Percentiles rank a stretch among this genome's conserved stretches.
phyloP scores from a whole-genome alignment of 768 basidiomycete genomes.

The Auriscalpium orientale region DNA sequence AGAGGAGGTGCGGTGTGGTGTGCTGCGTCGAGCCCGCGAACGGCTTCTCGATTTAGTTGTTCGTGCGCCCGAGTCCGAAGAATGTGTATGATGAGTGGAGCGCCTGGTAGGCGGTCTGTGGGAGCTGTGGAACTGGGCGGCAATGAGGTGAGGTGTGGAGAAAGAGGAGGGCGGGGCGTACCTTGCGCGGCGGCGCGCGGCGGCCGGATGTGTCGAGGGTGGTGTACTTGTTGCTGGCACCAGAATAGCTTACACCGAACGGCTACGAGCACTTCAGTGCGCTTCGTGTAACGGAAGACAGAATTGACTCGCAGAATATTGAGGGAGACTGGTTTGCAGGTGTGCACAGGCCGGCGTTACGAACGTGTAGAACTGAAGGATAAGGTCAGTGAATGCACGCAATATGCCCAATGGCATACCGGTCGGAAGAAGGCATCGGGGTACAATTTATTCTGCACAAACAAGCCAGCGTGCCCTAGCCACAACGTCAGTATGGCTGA shows the following conservation, averaged over 20 bases:
- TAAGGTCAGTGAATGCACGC: neutral
- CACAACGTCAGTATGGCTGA: neutral
- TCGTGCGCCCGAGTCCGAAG: slow-evolving; percentile 94
- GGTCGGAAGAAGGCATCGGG: slow-evolving; percentile 97
- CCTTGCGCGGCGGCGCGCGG: slow-evolving; percentile 88
- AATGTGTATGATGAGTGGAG: slow-evolving; percentile 89
- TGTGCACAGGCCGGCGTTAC: slow-evolving; percentile 74
- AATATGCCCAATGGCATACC: slow-evolving; percentile 42
- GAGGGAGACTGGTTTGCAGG: slow-evolving; percentile 66
- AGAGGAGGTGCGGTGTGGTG: slow-evolving; percentile 64
- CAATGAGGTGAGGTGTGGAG: slow-evolving; percentile 1
- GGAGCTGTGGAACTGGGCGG: slow-evolving; percentile 74
- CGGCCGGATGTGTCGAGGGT: slow-evolving; percentile 85
- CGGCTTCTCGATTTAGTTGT: slow-evolving; percentile 98
- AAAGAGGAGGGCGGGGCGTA: slow-evolving; percentile 21
- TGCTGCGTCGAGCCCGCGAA: slow-evolving; percentile 91
- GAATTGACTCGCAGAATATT: too few species aligned
- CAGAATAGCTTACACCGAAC: slow-evolving; percentile 89
- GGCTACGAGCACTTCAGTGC: slow-evolving; percentile 41
- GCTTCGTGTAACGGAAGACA: neutral
- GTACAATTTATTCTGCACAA: slow-evolving; percentile 96
- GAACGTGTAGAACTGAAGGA: slow-evolving; percentile 78
- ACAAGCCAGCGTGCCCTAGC: slow-evolving; percentile 84
- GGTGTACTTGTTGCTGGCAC: slow-evolving; percentile 95
- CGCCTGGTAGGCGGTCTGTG: slow-evolving; percentile 88